A percentile compares a stretch with the other conserved stretches of the same genome.
phyloP scores from a whole-genome alignment of 2,329 filamentous ascomycete species.

The Colletotrichum sp. region DNA sequence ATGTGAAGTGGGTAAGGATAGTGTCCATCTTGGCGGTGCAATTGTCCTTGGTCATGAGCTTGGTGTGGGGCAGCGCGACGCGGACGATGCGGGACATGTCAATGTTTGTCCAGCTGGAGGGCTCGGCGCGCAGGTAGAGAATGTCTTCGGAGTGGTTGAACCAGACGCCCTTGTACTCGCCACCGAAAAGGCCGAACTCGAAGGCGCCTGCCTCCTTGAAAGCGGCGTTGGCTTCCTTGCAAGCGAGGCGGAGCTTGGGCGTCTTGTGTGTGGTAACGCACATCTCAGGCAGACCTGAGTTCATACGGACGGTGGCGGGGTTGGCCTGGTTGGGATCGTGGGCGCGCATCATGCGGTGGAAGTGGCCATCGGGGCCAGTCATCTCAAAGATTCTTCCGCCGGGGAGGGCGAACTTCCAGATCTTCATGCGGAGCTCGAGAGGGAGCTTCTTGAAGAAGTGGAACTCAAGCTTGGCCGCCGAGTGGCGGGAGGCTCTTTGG shows the following conservation, averaged over 20 bases:
- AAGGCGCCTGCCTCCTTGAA: constrained; percentile 11
- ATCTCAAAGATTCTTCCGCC: constrained; percentile 16
- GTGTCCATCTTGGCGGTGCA: neutral
- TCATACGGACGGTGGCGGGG: neutral
- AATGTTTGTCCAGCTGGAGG: constrained; percentile 3
- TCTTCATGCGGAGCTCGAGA: constrained; percentile 20
- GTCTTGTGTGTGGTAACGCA: constrained; percentile 12
- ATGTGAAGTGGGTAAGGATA: constrained; percentile 3
- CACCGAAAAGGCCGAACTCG: constrained; percentile 19
- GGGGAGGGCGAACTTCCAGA: constrained; percentile 22
- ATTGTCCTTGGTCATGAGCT: constrained; percentile 4
- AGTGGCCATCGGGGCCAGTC: neutral
- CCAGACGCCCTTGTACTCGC: constrained; percentile 18
- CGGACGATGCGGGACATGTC: constrained; percentile 15
- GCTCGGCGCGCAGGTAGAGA: constrained; percentile 2
- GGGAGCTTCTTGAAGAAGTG: constrained; percentile 12
- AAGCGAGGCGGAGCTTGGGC: constrained; percentile 17
- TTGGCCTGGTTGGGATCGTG: neutral
- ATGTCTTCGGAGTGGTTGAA: constrained; percentile 21
- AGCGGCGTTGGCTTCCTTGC: constrained; percentile 15
- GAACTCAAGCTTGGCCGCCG: constrained; percentile 1
- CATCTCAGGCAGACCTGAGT: constrained; percentile 12
- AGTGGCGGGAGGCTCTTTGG: neutral
- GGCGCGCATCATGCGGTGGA: constrained; percentile 7
- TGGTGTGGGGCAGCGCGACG: constrained; percentile 11